Conservation (phyloP, 257 asterid genomes). For the Parsonsia alboflavescens region DNA sequence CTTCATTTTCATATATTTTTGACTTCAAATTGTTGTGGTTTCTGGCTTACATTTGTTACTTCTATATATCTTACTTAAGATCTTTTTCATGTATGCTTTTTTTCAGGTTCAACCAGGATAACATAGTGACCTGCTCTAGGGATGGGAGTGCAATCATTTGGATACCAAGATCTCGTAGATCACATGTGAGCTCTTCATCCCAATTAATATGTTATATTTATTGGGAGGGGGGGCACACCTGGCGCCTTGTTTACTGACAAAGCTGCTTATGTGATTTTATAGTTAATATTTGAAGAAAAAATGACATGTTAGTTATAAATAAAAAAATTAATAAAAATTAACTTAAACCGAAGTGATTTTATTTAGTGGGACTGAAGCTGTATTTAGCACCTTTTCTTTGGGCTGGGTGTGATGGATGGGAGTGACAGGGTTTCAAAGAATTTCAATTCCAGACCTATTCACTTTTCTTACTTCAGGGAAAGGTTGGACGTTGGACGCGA, state of each 20-base stretch:
- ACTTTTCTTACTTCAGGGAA: conserved; percentile 48
- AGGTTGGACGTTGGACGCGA: conserved; percentile 85
- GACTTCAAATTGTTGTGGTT: neutral
- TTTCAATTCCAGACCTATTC: neutral
- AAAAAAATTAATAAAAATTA: too few relatives aligned
- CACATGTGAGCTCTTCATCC: conserved; percentile 56
- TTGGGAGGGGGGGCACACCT: neutral
- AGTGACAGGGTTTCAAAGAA: neutral
- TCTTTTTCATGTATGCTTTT: neutral
- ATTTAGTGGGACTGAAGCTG: neutral
- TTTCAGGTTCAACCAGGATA: conserved; percentile 84
- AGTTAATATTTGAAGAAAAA: neutral
- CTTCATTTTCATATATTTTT: neutral
- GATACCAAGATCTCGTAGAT: conserved; percentile 94
- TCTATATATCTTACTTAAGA: neutral
- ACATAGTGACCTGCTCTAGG: conserved; percentile 95
- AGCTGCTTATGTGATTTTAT: neutral
- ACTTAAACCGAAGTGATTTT: neutral
- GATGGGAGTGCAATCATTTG: conserved; percentile 99
- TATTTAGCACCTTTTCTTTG: neutral
- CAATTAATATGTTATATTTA: neutral
- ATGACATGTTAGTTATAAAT: neutral
- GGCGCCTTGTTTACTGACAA: neutral
- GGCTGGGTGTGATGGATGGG: neutral
- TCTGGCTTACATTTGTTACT: neutral